These are phyloP conservation scores for Neophaeococcomyces aloes DNA, from an alignment of 2,329 filamentous ascomycete species.

Conservation along the genomic window DNA sequence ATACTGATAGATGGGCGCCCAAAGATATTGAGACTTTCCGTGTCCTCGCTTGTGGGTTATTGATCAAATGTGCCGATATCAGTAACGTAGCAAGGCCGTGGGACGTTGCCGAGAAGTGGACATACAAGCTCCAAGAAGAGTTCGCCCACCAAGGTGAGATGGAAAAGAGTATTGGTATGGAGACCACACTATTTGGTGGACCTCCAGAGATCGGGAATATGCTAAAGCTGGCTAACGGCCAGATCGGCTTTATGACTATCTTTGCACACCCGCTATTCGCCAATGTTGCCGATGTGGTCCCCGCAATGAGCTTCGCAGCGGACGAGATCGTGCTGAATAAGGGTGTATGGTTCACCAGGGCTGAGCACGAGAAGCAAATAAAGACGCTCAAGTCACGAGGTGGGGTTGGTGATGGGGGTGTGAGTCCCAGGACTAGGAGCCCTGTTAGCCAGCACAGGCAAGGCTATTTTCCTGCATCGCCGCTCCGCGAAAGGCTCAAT, in stretches of 20 bases:
- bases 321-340: constrained; percentile 72
- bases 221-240: constrained; percentile 71
- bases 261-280: constrained; percentile 90
- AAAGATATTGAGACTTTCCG: constrained; percentile 67
- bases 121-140: constrained; percentile 85
- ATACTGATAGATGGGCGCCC: constrained; percentile 61
- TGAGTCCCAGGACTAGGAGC: constrained; percentile 21
- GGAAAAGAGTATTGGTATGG: constrained; percentile 78
- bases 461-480: constrained; percentile 13
- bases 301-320: constrained; percentile 72
- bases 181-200: constrained; percentile 70
- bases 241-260: constrained; percentile 93
- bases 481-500: constrained; percentile 12
- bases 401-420: constrained; percentile 16
- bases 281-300: constrained; percentile 74
- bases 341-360: constrained; percentile 57
- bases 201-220: constrained; percentile 74
- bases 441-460: constrained; percentile 12
- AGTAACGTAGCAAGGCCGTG: constrained; percentile 91
- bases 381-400: constrained; percentile 33
- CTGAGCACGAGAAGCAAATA: constrained; percentile 51
- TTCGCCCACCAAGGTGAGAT: constrained; percentile 88
- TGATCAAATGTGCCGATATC: constrained; percentile 98
- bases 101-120: constrained; percentile 76
- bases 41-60: constrained; percentile 70